Base-by-base conservation (phyloP, 768 basidiomycete species). In the Fomitopsis pulvina region DNA sequence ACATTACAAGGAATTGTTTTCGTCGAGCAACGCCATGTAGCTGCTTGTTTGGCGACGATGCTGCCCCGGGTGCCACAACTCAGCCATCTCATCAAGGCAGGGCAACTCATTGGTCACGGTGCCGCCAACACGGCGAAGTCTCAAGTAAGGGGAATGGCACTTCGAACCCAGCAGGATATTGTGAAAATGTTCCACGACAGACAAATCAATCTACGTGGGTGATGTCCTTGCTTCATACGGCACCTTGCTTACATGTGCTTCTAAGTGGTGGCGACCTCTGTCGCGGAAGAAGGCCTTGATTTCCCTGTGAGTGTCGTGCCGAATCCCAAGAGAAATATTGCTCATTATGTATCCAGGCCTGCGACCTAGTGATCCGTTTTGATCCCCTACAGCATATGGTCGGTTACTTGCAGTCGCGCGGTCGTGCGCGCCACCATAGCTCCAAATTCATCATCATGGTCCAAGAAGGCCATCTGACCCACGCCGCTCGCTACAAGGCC, bases 211-310 rank as follows among this genome's bases (percentile, higher is more conserved):
- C 66, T 90, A 41, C 68, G 87, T 88, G 62, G 56, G 83, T 75
- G 22, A 12, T 27, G 40, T 2, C 25, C 16, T 27, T 25, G 16
- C 12, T 32, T 16, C 4, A 27, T n/a, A 21, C 22, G 30, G 34
- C 5, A 37, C 18, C 4, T 16, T 41, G 26, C 6, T 20, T 25
- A 30, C 37, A 30, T 1, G 37, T 32, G 29, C 45, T 34, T 51
- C 29, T 16, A 51, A 82, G 85, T 93, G 20, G 73, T 93, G 54
- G 87, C 90, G 3, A 92, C 90, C 0, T 83, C 84, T 4, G 90
- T 94, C 12, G 92, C 90, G 0, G 92, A 95, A 65, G 92, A 95
- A 69, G 92, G 92, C 0, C 75, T 95, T 16, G 92, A 95, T 63
- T 91, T 95, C 68, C 86, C 85, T 21, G 85, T 86, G 60, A 48